Conservation (phyloP, 202 grass and related monocot species). For the Alloteropsis angusta region DNA sequence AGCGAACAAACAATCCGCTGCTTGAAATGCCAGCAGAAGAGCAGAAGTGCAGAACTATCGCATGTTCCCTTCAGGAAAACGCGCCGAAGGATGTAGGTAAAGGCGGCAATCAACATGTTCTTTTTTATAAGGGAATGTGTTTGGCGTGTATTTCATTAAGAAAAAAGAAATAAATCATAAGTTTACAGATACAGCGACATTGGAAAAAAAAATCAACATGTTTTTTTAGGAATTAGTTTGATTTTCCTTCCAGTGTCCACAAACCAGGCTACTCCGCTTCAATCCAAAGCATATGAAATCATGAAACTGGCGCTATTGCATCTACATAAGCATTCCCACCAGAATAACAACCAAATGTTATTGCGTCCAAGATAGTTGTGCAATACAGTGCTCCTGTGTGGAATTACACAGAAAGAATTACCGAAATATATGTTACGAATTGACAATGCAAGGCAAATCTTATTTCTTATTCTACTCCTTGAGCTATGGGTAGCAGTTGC, state of each 20-base stretch:
- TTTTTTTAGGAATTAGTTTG: neutral
- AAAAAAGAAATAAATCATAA: too few species aligned
- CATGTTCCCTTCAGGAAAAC: neutral
- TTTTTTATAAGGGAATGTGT: too few species aligned
- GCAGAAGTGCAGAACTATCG: neutral
- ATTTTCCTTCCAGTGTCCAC: neutral
- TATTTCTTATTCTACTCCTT: constrained; percentile 11
- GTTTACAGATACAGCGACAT: too few species aligned
- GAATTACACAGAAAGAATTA: neutral
- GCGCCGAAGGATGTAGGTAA: too few species aligned
- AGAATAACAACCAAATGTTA: neutral
- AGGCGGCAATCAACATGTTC: neutral
- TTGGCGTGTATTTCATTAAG: too few species aligned
- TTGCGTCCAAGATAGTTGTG: neutral
- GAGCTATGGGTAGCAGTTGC: neutral
- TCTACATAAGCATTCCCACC: neutral
- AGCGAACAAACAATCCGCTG: too few species aligned
- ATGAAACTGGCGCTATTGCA: neutral
- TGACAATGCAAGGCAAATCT: neutral
- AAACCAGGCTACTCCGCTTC: neutral
- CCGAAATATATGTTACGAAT: neutral
- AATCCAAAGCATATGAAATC: neutral
- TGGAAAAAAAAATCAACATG: neutral
- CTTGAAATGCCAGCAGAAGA: too few species aligned
- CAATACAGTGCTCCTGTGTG: neutral